Conservation (phyloP, 2,329 filamentous ascomycete genomes). For the Dryadomyces quercus-mongolicae region DNA sequence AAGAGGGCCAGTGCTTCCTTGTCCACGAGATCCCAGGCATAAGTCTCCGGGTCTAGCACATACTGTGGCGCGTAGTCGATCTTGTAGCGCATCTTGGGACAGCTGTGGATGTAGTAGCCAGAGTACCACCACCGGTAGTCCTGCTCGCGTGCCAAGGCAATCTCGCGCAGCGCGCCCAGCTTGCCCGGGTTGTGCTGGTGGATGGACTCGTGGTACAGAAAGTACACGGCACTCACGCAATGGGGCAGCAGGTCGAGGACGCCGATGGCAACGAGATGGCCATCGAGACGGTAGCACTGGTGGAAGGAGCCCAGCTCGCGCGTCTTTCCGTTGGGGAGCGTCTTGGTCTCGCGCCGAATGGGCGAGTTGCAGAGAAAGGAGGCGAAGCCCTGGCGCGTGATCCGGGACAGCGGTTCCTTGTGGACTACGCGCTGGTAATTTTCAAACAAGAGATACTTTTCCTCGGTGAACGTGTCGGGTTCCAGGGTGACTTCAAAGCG, state of each 20-base stretch:
- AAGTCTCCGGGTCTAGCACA: slow-evolving; percentile 56
- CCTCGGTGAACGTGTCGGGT: slow-evolving; percentile 55
- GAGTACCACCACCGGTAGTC: slow-evolving; percentile 70
- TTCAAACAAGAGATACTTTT: slow-evolving; percentile 61
- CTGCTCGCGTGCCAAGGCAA: slow-evolving; percentile 54
- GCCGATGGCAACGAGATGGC: slow-evolving; percentile 60
- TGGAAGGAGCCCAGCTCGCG: slow-evolving; percentile 61
- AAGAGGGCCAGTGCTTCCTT: slow-evolving; percentile 33
- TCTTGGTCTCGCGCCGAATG: slow-evolving; percentile 33
- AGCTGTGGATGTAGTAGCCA: slow-evolving; percentile 71
- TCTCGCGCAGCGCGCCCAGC: slow-evolving; percentile 61
- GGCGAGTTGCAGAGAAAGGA: slow-evolving; percentile 66
- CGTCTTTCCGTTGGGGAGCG: slow-evolving; percentile 33
- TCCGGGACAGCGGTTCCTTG: slow-evolving; percentile 47
- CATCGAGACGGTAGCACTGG: slow-evolving; percentile 71
- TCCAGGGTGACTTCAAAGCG: slow-evolving; percentile 59
- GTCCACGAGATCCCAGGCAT: slow-evolving; percentile 50
- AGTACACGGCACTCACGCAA: slow-evolving; percentile 72
- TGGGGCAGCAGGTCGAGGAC: slow-evolving; percentile 68
- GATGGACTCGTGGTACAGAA: slow-evolving; percentile 67
- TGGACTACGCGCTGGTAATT: slow-evolving; percentile 69
- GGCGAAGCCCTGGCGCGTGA: slow-evolving; percentile 50
- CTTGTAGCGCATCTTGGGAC: slow-evolving; percentile 78
- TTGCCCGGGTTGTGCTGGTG: slow-evolving; percentile 62
- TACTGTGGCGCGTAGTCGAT: slow-evolving; percentile 65